Evolutionary conservation across 2,329 filamentous ascomycete species (phyloP), one percentile per base, ranked within the genome.

Genomic region (Neofusicoccum cordaticola): DNA sequence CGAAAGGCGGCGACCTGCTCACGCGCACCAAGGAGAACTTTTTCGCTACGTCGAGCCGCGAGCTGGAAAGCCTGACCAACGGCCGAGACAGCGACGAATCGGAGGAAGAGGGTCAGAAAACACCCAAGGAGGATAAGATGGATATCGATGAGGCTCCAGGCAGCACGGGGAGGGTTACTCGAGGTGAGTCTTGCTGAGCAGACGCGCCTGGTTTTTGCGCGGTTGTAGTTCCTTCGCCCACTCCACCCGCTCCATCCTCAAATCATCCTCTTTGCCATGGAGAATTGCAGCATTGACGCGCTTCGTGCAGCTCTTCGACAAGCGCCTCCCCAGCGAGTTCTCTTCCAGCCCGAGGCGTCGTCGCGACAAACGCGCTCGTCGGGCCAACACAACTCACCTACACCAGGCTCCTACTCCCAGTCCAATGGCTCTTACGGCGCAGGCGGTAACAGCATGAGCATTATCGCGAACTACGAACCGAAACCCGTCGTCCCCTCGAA

Each of bases 271-370:
- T 8, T 37, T 7, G 22, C 17, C 5, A 47, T 22, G 42, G 12
- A 13, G 15, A 47, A 47, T 13, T 15, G 4, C 4, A 19, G 11
- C 9, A 58, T 39, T 48, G 12, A 53, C 22, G 8, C 9, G 5
- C 34, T n/a, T 11, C n/a, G 41, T 41, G 11, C 68, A 67, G 89
- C 88, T 42, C 80, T 93, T 58, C 85, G 92, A 68, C 91, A 95
- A 75, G 91, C 91, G n/a, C 92, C 92, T 34, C 89, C 92, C 0
- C 92, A 93, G 73, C 85, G 92, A 67, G 88, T 93, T 61, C 88
- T 95, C 60, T 96, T 94, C 76, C 91, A 95, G 73, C 92, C 92
- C 35, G 92, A 96, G 71, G 88, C 88, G 2, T 85, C 85, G 9
- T 81, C 89, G 3, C 85, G 91, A 67, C 84, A 88, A 69, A 86